phyloP scores from a whole-genome alignment of 768 basidiomycete genomes.

The Mycena filopes region DNA sequence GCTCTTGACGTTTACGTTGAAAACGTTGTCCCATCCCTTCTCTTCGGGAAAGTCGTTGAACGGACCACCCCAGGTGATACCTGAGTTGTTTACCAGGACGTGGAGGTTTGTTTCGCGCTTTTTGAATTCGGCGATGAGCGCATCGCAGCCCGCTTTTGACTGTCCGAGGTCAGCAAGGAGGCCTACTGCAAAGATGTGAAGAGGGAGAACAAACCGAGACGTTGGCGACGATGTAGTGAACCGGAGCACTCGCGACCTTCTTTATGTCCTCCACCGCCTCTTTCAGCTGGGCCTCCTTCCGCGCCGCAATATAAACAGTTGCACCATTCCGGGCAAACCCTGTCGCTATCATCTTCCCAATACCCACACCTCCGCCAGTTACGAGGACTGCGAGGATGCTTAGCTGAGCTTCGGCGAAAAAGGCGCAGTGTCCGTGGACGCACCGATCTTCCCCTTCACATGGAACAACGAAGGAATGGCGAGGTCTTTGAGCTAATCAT shows the following conservation, averaged over 20 bases:
- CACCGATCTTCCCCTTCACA: conserved; percentile 78
- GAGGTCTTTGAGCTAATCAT: conserved; percentile 8
- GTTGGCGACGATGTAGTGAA: conserved; percentile 80
- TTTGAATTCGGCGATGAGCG: conserved; percentile 73
- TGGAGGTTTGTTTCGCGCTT: conserved; percentile 79
- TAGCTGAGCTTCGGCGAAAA: neutral
- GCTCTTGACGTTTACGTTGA: conserved; percentile 87
- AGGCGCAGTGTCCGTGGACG: conserved; percentile 32
- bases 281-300: conserved; percentile 83
- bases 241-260: conserved; percentile 66
- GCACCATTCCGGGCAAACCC: conserved; percentile 88
- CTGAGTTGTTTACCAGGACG: conserved; percentile 87
- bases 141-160: conserved; percentile 84
- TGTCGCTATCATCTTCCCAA: conserved; percentile 86
- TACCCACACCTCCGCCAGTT: conserved; percentile 86
- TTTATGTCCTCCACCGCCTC: conserved; percentile 73
- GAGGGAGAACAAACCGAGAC: conserved; percentile 65
- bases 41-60: conserved; percentile 80
- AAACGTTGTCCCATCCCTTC: conserved; percentile 87
- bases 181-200: conserved; percentile 21
- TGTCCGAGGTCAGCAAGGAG: conserved; percentile 40
- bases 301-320: conserved; percentile 89
- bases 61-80: conserved; percentile 81
- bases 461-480: conserved; percentile 67
- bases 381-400: conserved; percentile 65